Evolutionary conservation across 495 filamentous ascomycete genomes (phyloP).

Genomic region (Aspergillus cristatus): DNA sequence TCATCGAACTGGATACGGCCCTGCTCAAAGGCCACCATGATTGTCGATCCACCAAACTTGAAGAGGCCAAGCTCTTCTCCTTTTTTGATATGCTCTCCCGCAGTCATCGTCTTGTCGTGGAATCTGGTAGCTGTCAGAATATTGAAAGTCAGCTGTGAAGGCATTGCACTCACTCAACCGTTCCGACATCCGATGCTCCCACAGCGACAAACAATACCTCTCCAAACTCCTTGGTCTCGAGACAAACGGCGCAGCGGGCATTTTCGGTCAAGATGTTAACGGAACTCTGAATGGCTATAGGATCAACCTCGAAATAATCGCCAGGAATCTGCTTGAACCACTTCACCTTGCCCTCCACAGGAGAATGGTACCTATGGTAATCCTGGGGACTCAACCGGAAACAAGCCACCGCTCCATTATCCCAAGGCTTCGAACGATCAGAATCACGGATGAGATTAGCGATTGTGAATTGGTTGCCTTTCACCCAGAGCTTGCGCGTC

Average conservation of each 20-base stretch:
- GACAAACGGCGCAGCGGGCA: slow-evolving; percentile 16
- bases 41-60: slow-evolving; percentile 32
- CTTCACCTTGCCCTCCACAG: slow-evolving; percentile 27
- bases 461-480: slow-evolving; percentile 32
- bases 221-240: slow-evolving; percentile 20
- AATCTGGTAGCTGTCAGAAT: slow-evolving; percentile 9
- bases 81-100: slow-evolving; percentile 37
- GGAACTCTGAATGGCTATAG: slow-evolving; percentile 12
- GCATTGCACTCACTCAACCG: slow-evolving; percentile 19
- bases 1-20: slow-evolving; percentile 29
- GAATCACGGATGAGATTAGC: slow-evolving; percentile 25
- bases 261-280: slow-evolving; percentile 19
- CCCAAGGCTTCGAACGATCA: slow-evolving; percentile 22
- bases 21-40: slow-evolving; percentile 31
- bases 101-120: slow-evolving; percentile 12
- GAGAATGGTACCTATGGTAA: slow-evolving; percentile 42
- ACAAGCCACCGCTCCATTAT: slow-evolving; percentile 31
- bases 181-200: slow-evolving; percentile 19
- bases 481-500: slow-evolving; percentile 37
- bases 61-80: slow-evolving; percentile 34
- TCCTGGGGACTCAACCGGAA: slow-evolving; percentile 34
- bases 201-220: slow-evolving; percentile 24
- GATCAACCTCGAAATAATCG: slow-evolving; percentile 33
- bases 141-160: too few species aligned
- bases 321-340: slow-evolving; percentile 21